Base-by-base conservation (phyloP, 768 basidiomycete genomes). In the Termitomyces sp. region DNA sequence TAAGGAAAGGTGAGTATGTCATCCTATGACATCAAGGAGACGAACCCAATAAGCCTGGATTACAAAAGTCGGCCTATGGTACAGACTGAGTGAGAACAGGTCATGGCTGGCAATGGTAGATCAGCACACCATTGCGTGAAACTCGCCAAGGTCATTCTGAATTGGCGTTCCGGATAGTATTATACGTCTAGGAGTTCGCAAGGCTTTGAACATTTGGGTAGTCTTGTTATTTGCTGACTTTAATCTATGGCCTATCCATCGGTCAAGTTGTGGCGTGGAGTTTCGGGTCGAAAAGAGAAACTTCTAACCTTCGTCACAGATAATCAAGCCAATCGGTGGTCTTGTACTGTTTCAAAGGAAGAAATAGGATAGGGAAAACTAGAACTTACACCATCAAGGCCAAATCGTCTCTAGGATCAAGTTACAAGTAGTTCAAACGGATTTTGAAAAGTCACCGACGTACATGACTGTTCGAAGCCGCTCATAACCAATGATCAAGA, bases 111-210 rank as follows among this genome's bases (percentile, higher is more conserved):
- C 37, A 52, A 12, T 51, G 9, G 24, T 34, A 53, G 26, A 24
- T 32, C 46, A 46, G 65, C 81, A 62, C 62, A 94, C 95, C 96
- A 98, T 98, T 4, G 94, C 84, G 72, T 97, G 96, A 67, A 96
- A 96, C 71, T 99, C 97, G 61, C 89, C 79, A 30, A 99, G 74
- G 69, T 98, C 93, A 71, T 99, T 99, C 70, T 98, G 97, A 42
- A 99, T 91, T 0, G 97, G 97, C 1, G 97, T 99, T 33, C 97
- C 97, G 0, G 95, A 95, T 4, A 99, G 78, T 37, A 99, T 95
- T 60, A 98, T 80, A 37, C 96, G 76, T 24, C 92, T 79, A 12
- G 80, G 81, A 2, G 93, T 93, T 48, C 80, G 80, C 30, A 99
- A 75, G 4, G 82, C 79, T 52, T 88, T 86, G 66, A 99, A 92